Base-by-base conservation (phyloP, 306 rosid species). In the Canavalia gladiata region DNA sequence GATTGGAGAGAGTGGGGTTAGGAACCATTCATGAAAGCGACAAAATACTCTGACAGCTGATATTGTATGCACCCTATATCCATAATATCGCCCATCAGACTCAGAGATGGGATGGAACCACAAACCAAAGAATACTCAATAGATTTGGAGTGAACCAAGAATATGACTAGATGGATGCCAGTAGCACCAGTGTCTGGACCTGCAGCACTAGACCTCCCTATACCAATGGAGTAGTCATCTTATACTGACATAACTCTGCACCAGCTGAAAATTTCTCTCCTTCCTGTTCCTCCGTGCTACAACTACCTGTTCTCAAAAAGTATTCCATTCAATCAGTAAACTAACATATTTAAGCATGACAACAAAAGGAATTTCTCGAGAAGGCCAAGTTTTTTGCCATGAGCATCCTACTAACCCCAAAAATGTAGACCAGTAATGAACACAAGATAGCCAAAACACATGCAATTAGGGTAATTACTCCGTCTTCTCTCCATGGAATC, bases 231-330 rank as follows among this genome's bases (percentile, higher is more conserved):
- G 74, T 60, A 9, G 57, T 45, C 74, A 87, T 64, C 77, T 84
- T 84, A 35, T 66, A 84, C 85, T 85, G 76, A 31, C 72, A 35
- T 81, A 6, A 84, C 87, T 76, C 89, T 75, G 86, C 58, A 42
- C 64, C 47, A 39, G 56, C 49, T 66, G 10, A 46, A 63, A 41
- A 10, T 49, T 39, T 37, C 41, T 57, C 63, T 35, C 72, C 25
- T 13, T 57, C 59, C 70, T 59, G 57, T 60, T 54, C 71, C 7
- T 30, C 54, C 46, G 68, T 45, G 47, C 52, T 52, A 7, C 66
- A 75, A 73, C 58, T 39, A 65, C 75, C 81, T 70, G 76, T 59
- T 77, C 59, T 41, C 59, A 45, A 29, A 51, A 58, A 33, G 78
- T 33, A 65, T 25, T 73, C 64, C 55, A 9, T 45, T 68, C 9